Evolutionary conservation across 768 basidiomycete genomes (phyloP), one percentile per base, ranked within the genome.

Genomic region (Naematelia aurantialba): DNA sequence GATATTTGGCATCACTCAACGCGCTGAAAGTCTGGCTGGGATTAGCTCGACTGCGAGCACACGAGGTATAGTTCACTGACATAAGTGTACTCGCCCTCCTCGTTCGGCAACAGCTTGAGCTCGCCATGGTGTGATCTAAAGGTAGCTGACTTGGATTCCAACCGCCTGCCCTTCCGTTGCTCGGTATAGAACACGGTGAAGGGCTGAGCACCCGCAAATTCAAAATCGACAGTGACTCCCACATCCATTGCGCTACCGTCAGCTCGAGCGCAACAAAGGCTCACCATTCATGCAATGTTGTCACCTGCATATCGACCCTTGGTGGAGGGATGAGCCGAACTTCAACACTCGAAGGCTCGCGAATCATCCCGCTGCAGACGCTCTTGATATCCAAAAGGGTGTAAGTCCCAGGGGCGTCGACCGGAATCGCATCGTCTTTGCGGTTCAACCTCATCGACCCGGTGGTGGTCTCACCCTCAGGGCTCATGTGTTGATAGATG

Each of bases 241-340:
- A 89, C 91, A 68, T 96, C 93, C 57, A 78, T 78, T 5, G 78
- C 76, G 45, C 79, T 76, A 49, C 14, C 49, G 30, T 47, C 22
- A 48, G 13, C 25, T 52, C 42, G 46, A 17, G 34, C 44, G 14
- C 47, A 52, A 2, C 57, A 30, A 52, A 22, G 19, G 74, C 80
- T 65, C 64, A 89, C 91, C 91, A 92, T 80, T 93, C 91, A 61
- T 91, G 89, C 59, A 93, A 88, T 51, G 86, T 86, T 67, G 86
- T 88, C 85, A 89, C 91, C 76, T 87, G 84, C 59, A 94, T 89
- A 68, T 93, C 87, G 22, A 90, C 89, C 2, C 83, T 85, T 1
- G 92, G 92, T 27, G 82, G 69, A 3, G 89, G 88, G 62, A 78
- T 66, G 12, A 70, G 55, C 59, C 71, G 58, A 4, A 93, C 89